These are phyloP conservation scores for Mortierella sp. DNA, from an alignment of 371 early-diverging fungal genomes.

Conservation along the genomic window DNA sequence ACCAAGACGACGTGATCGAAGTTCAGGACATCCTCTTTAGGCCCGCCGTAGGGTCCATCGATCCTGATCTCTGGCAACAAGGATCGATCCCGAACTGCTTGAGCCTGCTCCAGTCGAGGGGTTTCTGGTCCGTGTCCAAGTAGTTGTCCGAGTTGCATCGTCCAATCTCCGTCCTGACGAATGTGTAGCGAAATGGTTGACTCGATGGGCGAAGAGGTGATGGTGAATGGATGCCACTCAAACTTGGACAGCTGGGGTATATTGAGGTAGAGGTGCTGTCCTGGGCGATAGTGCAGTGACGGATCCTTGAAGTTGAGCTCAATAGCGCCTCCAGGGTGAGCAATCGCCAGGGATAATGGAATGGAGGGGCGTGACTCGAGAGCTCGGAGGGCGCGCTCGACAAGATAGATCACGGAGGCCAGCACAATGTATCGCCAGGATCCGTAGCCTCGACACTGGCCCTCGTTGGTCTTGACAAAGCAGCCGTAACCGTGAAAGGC, in stretches of 20 bases:
- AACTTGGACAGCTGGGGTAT: slow-evolving; percentile 71
- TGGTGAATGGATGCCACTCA: slow-evolving; percentile 93
- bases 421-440: slow-evolving; percentile 66
- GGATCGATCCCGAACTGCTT: slow-evolving; percentile 32
- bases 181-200: slow-evolving; percentile 83
- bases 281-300: slow-evolving; percentile 72
- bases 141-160: slow-evolving; percentile 69
- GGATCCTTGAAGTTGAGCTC: slow-evolving; percentile 77
- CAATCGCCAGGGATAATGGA: slow-evolving; percentile 68
- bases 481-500: slow-evolving; percentile 77
- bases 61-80: slow-evolving; percentile 73
- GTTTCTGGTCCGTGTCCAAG: slow-evolving; percentile 50
- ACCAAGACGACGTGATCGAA: slow-evolving; percentile 84
- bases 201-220: slow-evolving; percentile 89
- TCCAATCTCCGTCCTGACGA: slow-evolving; percentile 87
- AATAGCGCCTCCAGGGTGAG: slow-evolving; percentile 78
- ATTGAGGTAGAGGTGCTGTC: slow-evolving; percentile 83
- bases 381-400: slow-evolving; percentile 71
- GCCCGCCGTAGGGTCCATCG: slow-evolving; percentile 91
- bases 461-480: slow-evolving; percentile 66
- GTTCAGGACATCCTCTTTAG: slow-evolving; percentile 86
- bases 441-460: slow-evolving; percentile 63
- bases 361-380: slow-evolving; percentile 63
- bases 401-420: slow-evolving; percentile 67
- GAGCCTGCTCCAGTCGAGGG: slow-evolving; percentile 34